phyloP scores from a whole-genome alignment of 2,329 filamentous ascomycete species.

The Parastagonospora nodorum region DNA sequence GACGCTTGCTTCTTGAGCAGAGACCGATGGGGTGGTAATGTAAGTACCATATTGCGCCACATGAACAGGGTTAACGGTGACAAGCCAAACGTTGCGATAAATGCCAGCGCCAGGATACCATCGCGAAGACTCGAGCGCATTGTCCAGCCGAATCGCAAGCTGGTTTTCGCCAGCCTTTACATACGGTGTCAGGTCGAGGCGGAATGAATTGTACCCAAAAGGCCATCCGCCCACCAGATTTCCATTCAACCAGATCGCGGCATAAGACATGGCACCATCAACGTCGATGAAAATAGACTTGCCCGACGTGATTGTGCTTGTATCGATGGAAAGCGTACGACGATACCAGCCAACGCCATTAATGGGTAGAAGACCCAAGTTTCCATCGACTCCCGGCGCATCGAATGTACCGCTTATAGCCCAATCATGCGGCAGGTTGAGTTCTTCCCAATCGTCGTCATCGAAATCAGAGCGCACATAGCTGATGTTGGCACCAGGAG shows the following conservation, averaged over 20 bases:
- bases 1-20: conserved; percentile 52
- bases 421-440: conserved; percentile 57
- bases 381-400: conserved; percentile 42
- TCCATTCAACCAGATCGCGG: conserved; percentile 60
- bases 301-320: conserved; percentile 30
- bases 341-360: conserved; percentile 63
- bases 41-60: conserved; percentile 57
- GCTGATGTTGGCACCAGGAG: conserved; percentile 35
- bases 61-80: conserved; percentile 52
- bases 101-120: conserved; percentile 62
- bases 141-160: conserved; percentile 59
- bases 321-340: conserved; percentile 43
- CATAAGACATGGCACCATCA: conserved; percentile 59
- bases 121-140: conserved; percentile 54
- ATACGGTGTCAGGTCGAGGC: conserved; percentile 57
- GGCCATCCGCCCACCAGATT: conserved; percentile 59
- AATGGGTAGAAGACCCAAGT: conserved; percentile 54
- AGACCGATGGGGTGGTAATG: conserved; percentile 54
- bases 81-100: conserved; percentile 61
- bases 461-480: conserved; percentile 46
- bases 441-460: conserved; percentile 49
- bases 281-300: conserved; percentile 55
- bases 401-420: conserved; percentile 55
- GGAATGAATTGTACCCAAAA: conserved; percentile 58
- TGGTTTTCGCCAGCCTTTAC: conserved; percentile 44